Percentiles rank a stretch among this genome's conserved stretches.
Evolutionary conservation across 176 grass and related monocot genomes (phyloP).

Genomic region (Paspalum notatum): DNA sequence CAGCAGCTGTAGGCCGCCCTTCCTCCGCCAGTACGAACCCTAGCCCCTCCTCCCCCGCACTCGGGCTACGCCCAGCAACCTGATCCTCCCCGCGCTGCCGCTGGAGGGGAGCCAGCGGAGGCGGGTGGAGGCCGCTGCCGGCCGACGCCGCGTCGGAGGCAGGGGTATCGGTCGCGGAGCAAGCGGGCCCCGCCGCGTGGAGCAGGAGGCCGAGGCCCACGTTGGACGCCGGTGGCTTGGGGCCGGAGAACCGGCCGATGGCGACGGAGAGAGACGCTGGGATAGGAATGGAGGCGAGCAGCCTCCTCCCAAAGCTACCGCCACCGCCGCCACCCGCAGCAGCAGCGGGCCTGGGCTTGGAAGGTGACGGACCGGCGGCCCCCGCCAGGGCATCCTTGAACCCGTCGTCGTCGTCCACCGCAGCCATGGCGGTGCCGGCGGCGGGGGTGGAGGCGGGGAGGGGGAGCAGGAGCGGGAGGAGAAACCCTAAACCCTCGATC

Average conservation of each 20-base stretch:
- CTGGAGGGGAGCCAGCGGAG: neutral
- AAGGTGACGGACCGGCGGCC: neutral
- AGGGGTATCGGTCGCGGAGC: neutral
- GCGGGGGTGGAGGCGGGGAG: neutral
- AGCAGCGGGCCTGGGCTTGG: neutral
- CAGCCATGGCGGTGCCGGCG: neutral
- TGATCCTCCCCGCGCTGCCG: neutral
- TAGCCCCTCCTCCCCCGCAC: neutral
- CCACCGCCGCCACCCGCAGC: neutral
- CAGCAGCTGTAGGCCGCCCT: neutral
- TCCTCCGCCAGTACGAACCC: neutral
- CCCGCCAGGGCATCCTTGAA: neutral
- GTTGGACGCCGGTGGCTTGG: neutral
- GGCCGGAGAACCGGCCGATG: neutral
- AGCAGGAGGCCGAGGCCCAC: constrained; percentile 36
- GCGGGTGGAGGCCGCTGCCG: neutral
- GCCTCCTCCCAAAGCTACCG: constrained; percentile 28
- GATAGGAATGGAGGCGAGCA: constrained; percentile 41
- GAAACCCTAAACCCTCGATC: constrained; percentile 38
- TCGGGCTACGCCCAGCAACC: neutral
- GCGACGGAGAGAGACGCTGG: constrained; percentile 12
- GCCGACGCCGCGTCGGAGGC: neutral
- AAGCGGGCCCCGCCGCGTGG: neutral
- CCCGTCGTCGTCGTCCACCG: constrained; percentile 21
- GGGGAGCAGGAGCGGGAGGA: neutral